A percentile compares a stretch with the other conserved stretches of the same genome.
Conservation (phyloP, 2,329 filamentous ascomycete genomes). For the Paraconiothyrium brasiliense region DNA sequence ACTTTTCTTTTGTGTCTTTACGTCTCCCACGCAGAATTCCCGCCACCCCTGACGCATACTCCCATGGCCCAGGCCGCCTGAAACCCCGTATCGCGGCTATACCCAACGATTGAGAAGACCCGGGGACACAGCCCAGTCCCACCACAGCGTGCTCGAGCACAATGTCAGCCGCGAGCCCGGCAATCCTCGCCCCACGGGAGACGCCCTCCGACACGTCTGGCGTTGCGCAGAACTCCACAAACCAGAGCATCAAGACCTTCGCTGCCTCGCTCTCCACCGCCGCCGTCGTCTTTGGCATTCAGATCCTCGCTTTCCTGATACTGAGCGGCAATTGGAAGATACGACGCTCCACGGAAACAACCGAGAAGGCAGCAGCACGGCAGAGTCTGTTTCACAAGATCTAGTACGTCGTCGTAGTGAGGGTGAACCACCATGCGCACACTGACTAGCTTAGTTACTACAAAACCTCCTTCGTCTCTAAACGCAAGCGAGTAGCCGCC, state of each 20-base stretch:
- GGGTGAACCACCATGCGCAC: neutral
- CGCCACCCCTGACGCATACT: neutral
- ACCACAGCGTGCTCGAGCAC: slow-evolving; percentile 5
- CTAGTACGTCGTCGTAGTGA: slow-evolving; percentile 38
- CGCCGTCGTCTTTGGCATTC: slow-evolving; percentile 47
- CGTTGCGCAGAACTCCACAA: slow-evolving; percentile 26
- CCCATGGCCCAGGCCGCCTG: slow-evolving; percentile 10
- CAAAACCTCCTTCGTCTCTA: slow-evolving; percentile 50
- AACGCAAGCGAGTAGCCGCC: slow-evolving; percentile 46
- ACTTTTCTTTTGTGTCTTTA: neutral
- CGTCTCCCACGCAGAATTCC: neutral
- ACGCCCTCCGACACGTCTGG: slow-evolving; percentile 18
- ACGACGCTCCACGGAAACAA: slow-evolving; percentile 31
- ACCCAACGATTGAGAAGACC: neutral
- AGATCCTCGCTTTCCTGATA: slow-evolving; percentile 45
- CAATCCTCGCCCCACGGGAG: slow-evolving; percentile 2
- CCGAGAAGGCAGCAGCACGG: slow-evolving; percentile 34
- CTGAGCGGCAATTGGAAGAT: slow-evolving; percentile 51
- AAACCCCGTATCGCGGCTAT: neutral
- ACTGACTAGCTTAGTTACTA: slow-evolving; percentile 46
- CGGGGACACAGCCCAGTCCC: slow-evolving; percentile 11
- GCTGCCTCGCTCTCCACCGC: slow-evolving; percentile 48
- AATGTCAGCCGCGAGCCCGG: slow-evolving; percentile 11
- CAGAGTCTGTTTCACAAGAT: slow-evolving; percentile 51
- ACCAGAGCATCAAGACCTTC: slow-evolving; percentile 50